Evolutionary conservation across 257 asterid genomes (phyloP).

Genomic region (Solanum pinnatisectum): DNA sequence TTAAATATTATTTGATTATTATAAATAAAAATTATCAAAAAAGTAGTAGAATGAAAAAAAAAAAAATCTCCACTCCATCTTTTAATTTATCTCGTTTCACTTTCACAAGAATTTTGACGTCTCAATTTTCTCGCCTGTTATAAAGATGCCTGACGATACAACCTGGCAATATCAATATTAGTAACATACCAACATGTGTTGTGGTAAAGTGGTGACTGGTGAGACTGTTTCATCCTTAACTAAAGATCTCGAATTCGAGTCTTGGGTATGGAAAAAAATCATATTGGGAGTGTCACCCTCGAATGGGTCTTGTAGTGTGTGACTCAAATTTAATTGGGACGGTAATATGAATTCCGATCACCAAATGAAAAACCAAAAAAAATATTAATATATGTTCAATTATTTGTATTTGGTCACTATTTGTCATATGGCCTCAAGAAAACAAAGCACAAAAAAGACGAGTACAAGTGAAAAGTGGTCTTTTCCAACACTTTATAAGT

Average conservation of each 20-base stretch:
- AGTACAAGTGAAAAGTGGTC: not conserved
- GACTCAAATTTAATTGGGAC: no score
- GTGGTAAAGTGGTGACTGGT: no score
- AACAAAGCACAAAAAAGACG: not conserved
- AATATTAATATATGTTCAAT: not conserved
- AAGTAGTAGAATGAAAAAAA: not conserved
- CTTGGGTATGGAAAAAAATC: accelerated
- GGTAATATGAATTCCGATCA: no score
- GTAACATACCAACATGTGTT: not conserved
- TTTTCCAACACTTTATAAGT: not conserved
- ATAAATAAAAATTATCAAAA: not conserved
- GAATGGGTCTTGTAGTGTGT: accelerated
- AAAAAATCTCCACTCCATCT: not conserved
- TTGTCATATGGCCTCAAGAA: not conserved
- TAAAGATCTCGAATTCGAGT: not conserved
- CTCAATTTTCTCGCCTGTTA: not conserved
- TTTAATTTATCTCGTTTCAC: no score
- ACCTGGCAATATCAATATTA: not conserved
- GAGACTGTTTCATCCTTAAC: no score
- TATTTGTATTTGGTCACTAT: not conserved
- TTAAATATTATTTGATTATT: not conserved
- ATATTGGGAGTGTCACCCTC: accelerated
- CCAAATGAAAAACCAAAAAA: accelerated
- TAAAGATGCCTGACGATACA: not conserved
- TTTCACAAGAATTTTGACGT: no score